phyloP scores from a whole-genome alignment of 2,329 filamentous ascomycete species.

The Diaporthe citrichinensis region DNA sequence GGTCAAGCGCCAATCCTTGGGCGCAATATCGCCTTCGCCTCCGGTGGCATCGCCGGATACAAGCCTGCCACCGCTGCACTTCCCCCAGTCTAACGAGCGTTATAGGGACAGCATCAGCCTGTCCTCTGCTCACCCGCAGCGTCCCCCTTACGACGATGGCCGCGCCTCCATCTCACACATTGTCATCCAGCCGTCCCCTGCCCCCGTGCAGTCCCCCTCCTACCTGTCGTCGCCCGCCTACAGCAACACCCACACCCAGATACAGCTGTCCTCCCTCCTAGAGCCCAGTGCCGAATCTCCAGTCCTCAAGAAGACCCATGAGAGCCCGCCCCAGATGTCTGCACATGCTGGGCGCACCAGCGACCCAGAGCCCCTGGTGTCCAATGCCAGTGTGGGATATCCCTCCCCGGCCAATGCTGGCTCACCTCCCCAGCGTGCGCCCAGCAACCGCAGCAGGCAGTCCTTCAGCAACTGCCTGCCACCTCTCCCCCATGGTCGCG shows the following conservation, averaged over 20 bases:
- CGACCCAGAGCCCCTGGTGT: constrained; percentile 44
- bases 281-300: constrained; percentile 38
- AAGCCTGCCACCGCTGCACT: constrained; percentile 16
- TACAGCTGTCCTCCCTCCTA: constrained; percentile 43
- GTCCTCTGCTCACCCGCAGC: constrained; percentile 6
- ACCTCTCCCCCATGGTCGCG: constrained; percentile 8
- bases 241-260: constrained; percentile 35
- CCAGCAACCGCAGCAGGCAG: background rate
- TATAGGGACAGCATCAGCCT: constrained; percentile 31
- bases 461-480: constrained; percentile 33
- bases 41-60: constrained; percentile 40
- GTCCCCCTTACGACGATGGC: constrained; percentile 21
- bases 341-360: constrained; percentile 14
- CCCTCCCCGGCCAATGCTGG: constrained; percentile 47
- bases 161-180: constrained; percentile 27
- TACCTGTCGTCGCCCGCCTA: constrained; percentile 38
- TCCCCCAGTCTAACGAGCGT: constrained; percentile 18
- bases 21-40: constrained; percentile 35
- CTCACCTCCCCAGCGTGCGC: constrained; percentile 13
- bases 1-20: constrained; percentile 20
- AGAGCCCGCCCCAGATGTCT: constrained; percentile 36
- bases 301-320: constrained; percentile 21
- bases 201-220: constrained; percentile 5
- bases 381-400: constrained; percentile 49
- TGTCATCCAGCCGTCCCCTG: constrained; percentile 24